These are phyloP conservation scores for Fagus crenata DNA, from an alignment of 306 rosid species.

Conservation along the genomic window DNA sequence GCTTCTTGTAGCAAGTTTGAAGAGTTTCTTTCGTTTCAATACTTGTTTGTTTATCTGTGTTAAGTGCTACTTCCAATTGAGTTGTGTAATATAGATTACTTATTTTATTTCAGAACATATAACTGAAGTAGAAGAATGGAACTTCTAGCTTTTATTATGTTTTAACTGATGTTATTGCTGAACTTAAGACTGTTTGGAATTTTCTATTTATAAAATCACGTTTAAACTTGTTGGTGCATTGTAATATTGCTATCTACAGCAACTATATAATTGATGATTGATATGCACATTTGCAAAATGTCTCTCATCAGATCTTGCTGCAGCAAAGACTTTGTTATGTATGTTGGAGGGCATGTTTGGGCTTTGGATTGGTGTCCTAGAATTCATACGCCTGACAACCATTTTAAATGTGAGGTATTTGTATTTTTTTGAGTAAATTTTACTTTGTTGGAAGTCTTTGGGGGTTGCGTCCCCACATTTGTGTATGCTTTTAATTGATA, in stretches of 20 bases:
- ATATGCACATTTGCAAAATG: constrained; percentile 16
- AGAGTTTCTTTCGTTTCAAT: not conserved
- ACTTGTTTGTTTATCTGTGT: not conserved
- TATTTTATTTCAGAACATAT: not conserved
- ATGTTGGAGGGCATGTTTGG: constrained; percentile 90
- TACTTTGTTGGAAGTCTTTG: not conserved
- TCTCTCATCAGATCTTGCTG: constrained; percentile 30
- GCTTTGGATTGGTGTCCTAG: constrained; percentile 93
- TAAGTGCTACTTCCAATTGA: not conserved
- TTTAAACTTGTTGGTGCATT: constrained; percentile 23
- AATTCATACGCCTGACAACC: constrained; percentile 48
- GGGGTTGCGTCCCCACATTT: not conserved
- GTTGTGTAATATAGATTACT: not conserved
- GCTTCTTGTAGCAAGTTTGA: not conserved
- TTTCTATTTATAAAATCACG: not conserved
- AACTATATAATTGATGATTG: constrained; percentile 8
- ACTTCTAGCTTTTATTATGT: constrained; percentile 6
- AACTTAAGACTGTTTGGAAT: constrained; percentile 12
- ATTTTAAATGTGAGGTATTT: constrained; percentile 69
- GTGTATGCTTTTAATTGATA: not conserved
- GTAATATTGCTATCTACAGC: not conserved
- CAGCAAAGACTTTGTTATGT: constrained; percentile 72
- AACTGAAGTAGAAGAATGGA: not conserved
- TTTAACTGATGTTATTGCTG: constrained; percentile 23
- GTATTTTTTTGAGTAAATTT: not conserved